Evolutionary conservation across 2,329 filamentous ascomycete species (phyloP), one percentile per base, ranked within the genome.

Genomic region (Paramyrothecium sp.): DNA sequence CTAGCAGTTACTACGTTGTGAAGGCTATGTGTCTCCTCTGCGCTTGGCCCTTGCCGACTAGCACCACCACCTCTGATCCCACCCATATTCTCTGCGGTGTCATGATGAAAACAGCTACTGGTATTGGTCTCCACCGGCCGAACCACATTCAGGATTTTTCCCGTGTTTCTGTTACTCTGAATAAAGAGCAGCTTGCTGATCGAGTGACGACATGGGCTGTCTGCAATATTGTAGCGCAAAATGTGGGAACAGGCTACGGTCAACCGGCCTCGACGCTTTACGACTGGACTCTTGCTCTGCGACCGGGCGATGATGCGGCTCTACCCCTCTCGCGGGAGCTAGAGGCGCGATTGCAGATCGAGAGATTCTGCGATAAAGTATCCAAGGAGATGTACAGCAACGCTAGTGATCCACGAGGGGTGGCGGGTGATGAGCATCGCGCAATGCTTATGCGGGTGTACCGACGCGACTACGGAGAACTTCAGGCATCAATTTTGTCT

Each of bases 91-190:
- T 93, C 19, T 89, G 88, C 63, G 90, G 91, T 54, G 85, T 92
- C 60, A 92, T 94, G 89, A 92, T 94, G 85, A 92, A 93, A 75
- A 86, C 90, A 21, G 91, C 91, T 10, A 92, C 91, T 62, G 90
- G 91, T 62, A 92, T 93, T 63, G 90, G 91, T 20, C 79, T 95
- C 54, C 90, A 95, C 67, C 84, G 90, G 51, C 91, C 90, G 13
- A 91, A 89, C 55, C 88, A 93, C 70, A 90, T 90, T 49, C 89
- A 93, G 70, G 91, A 94, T 71, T 95, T 94, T 70, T 92, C 89
- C 2, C 80, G 90, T 53, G 88, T 90, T 26, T 88, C 86, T 2
- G 81, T 91, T 33, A 88, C 92, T 63, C 78, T 94, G 44, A 89
- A 90, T 64, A 89, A 89, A 65, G 90, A 93, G 68, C 90, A 93